Conservation (phyloP, 1,139 yeast species). For the Hyphopichia pseudoburtonii region DNA sequence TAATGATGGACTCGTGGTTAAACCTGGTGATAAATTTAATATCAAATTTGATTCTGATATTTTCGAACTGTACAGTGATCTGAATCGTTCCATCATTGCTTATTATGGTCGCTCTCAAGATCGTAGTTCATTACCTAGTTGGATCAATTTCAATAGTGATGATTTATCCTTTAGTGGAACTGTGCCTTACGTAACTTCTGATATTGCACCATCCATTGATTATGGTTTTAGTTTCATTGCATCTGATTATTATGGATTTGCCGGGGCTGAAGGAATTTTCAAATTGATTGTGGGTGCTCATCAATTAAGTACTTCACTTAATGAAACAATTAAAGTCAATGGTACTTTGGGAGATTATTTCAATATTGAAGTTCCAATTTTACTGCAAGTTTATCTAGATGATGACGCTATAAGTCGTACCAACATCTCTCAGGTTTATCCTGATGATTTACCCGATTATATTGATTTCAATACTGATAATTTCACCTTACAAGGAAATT, state of each 20-base stretch:
- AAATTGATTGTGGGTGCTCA: slow-evolving; percentile 85
- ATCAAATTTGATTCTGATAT: slow-evolving; percentile 60
- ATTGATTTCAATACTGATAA: slow-evolving; percentile 44
- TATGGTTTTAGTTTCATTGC: slow-evolving; percentile 79
- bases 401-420: slow-evolving; percentile 42
- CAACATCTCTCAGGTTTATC: slow-evolving; percentile 55
- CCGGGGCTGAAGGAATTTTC: slow-evolving; percentile 73
- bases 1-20: slow-evolving; percentile 65
- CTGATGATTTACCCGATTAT: slow-evolving; percentile 60
- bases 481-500: slow-evolving; percentile 55
- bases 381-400: slow-evolving; percentile 58
- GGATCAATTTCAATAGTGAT: slow-evolving; percentile 71
- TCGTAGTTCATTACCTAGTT: slow-evolving; percentile 85
- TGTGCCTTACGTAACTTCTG: slow-evolving; percentile 82
- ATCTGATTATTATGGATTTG: slow-evolving; percentile 71
- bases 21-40: slow-evolving; percentile 65
- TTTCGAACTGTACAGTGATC: slow-evolving; percentile 48
- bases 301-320: slow-evolving; percentile 62
- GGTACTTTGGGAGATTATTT: slow-evolving; percentile 65
- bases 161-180: slow-evolving; percentile 77
- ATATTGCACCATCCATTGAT: slow-evolving; percentile 80
- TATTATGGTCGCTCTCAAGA: slow-evolving; percentile 82
- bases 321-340: slow-evolving; percentile 55
- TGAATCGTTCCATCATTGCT: slow-evolving; percentile 52
- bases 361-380: slow-evolving; percentile 59